These are phyloP conservation scores for Aspergillus sp. DNA, from an alignment of 2,329 filamentous ascomycete species.

Conservation along the genomic window DNA sequence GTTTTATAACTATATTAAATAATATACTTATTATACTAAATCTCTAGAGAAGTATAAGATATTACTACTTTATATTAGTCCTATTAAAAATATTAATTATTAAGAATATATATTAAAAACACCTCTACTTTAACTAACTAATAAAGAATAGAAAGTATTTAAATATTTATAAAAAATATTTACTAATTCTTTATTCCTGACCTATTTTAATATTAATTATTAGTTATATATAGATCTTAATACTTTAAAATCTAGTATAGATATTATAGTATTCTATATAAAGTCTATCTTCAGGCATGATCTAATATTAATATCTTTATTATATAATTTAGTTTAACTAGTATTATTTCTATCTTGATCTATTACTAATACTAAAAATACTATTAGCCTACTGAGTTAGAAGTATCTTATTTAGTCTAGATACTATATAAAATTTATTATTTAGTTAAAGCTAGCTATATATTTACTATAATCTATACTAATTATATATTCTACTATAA, in stretches of 20 bases:
- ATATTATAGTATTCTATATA: background rate
- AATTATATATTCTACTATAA: background rate
- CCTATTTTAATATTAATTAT: background rate
- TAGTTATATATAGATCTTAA: background rate
- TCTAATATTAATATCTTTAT: background rate
- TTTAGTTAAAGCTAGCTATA: background rate
- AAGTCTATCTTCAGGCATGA: too few relatives aligned
- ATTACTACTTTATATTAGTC: background rate
- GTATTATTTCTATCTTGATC: background rate
- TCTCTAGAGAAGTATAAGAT: background rate
- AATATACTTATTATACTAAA: background rate
- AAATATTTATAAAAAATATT: background rate
- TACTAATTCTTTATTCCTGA: background rate
- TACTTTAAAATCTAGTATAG: background rate
- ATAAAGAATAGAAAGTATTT: background rate
- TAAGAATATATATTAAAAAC: background rate
- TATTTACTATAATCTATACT: background rate
- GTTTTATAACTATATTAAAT: background rate
- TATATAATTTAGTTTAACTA: background rate
- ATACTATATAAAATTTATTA: background rate
- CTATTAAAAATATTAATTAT: background rate
- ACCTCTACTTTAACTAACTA: background rate
- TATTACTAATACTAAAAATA: background rate
- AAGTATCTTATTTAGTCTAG: background rate
- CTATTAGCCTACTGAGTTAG: background rate